Base-by-base conservation (phyloP, 495 filamentous ascomycete genomes). In the Penicillium canariense region DNA sequence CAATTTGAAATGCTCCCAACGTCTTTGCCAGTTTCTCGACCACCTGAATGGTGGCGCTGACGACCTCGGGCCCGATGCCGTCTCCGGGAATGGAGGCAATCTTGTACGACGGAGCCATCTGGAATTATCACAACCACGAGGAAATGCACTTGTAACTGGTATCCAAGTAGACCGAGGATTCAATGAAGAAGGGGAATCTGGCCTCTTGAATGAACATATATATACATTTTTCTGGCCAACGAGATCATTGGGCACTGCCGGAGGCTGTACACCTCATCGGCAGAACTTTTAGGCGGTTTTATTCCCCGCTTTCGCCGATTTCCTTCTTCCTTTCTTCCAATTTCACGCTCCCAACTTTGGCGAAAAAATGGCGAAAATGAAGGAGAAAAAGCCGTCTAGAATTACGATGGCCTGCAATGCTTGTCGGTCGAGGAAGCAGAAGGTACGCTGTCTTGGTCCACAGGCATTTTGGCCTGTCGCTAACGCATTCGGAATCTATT, bases 41-140 rank as follows among this genome's bases (percentile, higher is more conserved):
- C 6, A 76, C 73, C 46, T 67, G 48, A 30, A 68, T 68, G 1
- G 69, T 62, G 6, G 71, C 74, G 32, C 50, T 52, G 48, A 75
- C 68, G 3, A 77, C 73, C 43, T 77, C 74, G 15, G 61, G 59
- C 10, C 74, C 74, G 34, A 77, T 77, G 9, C 74, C 74, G 51
- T 77, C 74, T 10, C 62, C 74, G 0, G 74, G 74, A 32, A 77
- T 75, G 4, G 65, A 74, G 18, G 71, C 73, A 48, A 77, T 75
- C 8, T 55, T 55, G 46, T 73, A 72, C 25, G 60, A 47, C 5
- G 52, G 20, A 25, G 52, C 12, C 59, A 65, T 60, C 0, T 27
- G 53, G 10, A 46, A 25, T 23, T 42, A 9, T 42, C 20, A 5
- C 18, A n/a, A n/a, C 6, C 9, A 23, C 18, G 23, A 40, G n/a